A percentile compares a stretch with the other conserved stretches of the same genome.
phyloP scores from a whole-genome alignment of 495 filamentous ascomycete species.

The Chaetomium fimeti region DNA sequence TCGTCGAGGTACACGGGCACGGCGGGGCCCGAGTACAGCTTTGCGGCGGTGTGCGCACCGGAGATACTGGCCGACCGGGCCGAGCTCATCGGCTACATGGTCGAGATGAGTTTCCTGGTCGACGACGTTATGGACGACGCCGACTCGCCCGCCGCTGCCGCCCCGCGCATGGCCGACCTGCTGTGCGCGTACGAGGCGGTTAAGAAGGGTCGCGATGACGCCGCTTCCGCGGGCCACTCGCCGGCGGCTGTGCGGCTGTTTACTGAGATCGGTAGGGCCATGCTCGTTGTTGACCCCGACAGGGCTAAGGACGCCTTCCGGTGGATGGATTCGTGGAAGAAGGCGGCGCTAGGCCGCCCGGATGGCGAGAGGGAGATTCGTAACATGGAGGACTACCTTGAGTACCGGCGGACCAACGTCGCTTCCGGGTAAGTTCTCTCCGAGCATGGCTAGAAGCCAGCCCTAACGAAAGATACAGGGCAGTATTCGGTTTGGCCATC shows the following conservation, averaged over 20 bases:
- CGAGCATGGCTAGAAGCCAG: not conserved
- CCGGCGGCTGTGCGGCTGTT: not conserved
- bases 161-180: not conserved
- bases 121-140: constrained; percentile 10
- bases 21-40: constrained; percentile 9
- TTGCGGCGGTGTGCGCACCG: not conserved
- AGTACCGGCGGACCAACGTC: constrained; percentile 5
- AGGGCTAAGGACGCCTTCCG: not conserved
- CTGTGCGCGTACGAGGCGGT: not conserved
- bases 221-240: not conserved
- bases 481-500: not conserved
- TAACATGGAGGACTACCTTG: constrained; percentile 16
- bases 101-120: not conserved
- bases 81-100: constrained; percentile 12
- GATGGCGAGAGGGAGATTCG: not conserved
- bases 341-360: not conserved
- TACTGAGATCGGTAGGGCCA: not conserved
- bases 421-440: not conserved
- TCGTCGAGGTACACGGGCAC: not conserved
- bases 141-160: not conserved
- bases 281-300: not conserved
- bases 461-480: not conserved
- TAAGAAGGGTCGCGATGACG: not conserved
- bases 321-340: not conserved
- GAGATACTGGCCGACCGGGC: constrained; percentile 9